phyloP scores from a whole-genome alignment of 2,329 filamentous ascomycete genomes.

The Colletotrichum scovillei region DNA sequence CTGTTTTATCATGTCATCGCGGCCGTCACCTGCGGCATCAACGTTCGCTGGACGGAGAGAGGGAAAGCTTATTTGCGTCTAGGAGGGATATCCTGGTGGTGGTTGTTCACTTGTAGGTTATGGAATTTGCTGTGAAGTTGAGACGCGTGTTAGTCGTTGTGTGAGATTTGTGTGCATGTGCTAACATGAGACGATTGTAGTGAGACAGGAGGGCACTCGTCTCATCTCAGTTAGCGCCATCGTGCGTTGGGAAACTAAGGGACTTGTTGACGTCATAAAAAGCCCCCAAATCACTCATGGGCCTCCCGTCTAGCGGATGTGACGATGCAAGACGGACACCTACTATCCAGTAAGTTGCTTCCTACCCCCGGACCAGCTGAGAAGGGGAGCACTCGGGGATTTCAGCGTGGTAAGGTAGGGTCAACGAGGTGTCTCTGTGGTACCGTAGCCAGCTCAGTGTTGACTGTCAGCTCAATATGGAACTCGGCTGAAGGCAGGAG shows the following conservation, averaged over 20 bases:
- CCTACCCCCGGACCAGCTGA: not conserved
- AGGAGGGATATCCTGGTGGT: conserved; percentile 23
- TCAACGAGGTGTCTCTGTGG: not conserved
- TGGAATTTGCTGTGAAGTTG: not conserved
- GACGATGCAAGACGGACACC: conserved; percentile 1
- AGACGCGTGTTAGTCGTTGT: not conserved
- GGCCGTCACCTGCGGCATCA: conserved; percentile 10
- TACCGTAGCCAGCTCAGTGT: not conserved
- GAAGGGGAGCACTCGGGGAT: too few species aligned
- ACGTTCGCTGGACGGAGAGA: not conserved
- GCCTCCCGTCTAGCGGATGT: conserved; percentile 18
- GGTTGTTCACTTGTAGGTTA: not conserved
- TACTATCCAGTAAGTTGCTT: too few species aligned
- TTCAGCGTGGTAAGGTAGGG: not conserved
- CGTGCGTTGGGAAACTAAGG: conserved; percentile 21
- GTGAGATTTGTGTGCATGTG: too few species aligned
- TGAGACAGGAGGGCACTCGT: conserved; percentile 3
- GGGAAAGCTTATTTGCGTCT: conserved; percentile 12
- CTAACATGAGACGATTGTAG: not conserved
- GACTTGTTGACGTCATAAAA: conserved; percentile 30
- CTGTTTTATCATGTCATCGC: conserved; percentile 1
- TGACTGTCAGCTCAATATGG: not conserved
- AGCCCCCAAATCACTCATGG: not conserved
- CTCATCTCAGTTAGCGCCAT: conserved; percentile 27
- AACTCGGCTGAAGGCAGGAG: not conserved